Conservation (phyloP, 2,329 filamentous ascomycete species). For the Rhynchosporium agropyri region DNA sequence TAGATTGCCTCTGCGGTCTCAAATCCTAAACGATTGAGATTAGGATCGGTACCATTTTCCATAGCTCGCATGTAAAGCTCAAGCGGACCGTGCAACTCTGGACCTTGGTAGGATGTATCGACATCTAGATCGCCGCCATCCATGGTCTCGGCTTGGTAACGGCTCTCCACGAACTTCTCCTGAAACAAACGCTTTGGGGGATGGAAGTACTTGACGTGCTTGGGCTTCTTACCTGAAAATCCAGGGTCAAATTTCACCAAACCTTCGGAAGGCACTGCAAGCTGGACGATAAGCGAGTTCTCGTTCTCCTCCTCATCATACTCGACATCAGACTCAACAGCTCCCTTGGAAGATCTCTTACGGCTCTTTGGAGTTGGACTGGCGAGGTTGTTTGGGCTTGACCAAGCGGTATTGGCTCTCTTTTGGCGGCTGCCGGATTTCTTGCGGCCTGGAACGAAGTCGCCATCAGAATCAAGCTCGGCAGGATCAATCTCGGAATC, state of each 20-base stretch:
- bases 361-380: constrained; percentile 3
- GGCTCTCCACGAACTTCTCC: neutral
- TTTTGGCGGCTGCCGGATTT: constrained; percentile 12
- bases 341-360: constrained; percentile 7
- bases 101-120: neutral
- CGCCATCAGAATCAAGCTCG: constrained; percentile 17
- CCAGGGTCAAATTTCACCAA: constrained; percentile 1
- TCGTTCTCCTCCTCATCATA: neutral
- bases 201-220: neutral
- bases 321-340: neutral
- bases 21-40: constrained; percentile 5
- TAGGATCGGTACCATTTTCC: constrained; percentile 1
- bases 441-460: constrained; percentile 16
- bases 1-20: neutral
- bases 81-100: constrained; percentile 6
- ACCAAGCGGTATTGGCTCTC: neutral
- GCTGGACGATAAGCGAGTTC: constrained; percentile 1
- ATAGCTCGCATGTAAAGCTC: constrained; percentile 3
- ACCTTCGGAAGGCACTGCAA: neutral
- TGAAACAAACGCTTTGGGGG: constrained; percentile 3
- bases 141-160: neutral
- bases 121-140: neutral
- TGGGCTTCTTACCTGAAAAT: constrained; percentile 2
- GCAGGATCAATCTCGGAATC: constrained; percentile 17
- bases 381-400: constrained; percentile 1